Conservation (phyloP, 192 early-diverging fungal genomes). For the Coemansia sp. region DNA sequence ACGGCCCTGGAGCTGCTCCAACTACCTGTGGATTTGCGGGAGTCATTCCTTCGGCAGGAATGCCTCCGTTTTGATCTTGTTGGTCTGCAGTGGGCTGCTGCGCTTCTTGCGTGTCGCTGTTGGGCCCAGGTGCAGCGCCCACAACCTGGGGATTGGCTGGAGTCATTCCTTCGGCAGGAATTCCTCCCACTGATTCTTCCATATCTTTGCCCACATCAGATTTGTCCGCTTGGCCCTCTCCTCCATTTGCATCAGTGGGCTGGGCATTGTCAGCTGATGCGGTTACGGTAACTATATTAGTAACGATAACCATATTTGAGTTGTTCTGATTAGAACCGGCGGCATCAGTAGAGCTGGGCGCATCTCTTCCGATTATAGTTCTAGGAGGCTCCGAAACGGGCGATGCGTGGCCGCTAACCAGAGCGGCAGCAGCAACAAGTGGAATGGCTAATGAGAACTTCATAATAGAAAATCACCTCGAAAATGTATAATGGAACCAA, state of each 20-base stretch:
- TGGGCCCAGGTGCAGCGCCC: no score
- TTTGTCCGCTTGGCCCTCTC: background rate
- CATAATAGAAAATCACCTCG: constrained; percentile 8
- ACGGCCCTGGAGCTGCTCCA: constrained; percentile 4
- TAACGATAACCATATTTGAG: constrained; percentile 18
- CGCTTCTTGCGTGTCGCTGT: no score
- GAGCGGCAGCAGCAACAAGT: constrained; percentile 13
- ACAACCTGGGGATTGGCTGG: no score
- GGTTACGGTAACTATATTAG: constrained; percentile 31
- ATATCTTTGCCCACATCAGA: background rate
- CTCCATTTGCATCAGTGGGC: background rate
- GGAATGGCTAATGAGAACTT: constrained; percentile 18
- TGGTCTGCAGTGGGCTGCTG: no score
- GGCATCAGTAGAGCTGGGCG: constrained; percentile 2
- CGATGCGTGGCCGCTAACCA: constrained; percentile 3
- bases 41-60: constrained; percentile 5
- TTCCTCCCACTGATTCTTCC: background rate
- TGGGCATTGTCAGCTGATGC: background rate
- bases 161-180: no score
- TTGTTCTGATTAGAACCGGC: background rate
- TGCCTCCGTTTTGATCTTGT: background rate
- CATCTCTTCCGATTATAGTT: background rate
- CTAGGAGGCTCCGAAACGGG: background rate
- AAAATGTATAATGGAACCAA: no score
- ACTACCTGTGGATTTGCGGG: constrained; percentile 6